Base-by-base conservation (phyloP, 352 stramenopile species). In the Phytophthora europaea region DNA sequence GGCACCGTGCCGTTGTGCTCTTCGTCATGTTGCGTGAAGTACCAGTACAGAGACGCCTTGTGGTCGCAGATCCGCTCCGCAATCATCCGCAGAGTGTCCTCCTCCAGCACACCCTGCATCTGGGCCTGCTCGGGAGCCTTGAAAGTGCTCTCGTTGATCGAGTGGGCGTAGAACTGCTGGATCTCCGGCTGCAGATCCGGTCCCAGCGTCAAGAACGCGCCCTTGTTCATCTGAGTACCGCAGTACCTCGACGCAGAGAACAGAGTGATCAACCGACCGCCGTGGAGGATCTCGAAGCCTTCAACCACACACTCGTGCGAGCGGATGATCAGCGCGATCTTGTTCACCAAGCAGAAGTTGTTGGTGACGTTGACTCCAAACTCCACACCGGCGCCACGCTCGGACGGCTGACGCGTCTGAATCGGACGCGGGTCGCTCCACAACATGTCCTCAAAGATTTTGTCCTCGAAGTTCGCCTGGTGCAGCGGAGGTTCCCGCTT, bases 321-420 rank as follows among this genome's bases (percentile, higher is more conserved):
- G 18, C 95, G 93, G 51, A 99, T 97, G 45, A 99, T 84, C 7
- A 99, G 74, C 34, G 91, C 92, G 65, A 98, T 91, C 64, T 94
- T 90, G 79, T 99, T 99, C 26, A 94, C 91, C n/a, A 94, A 66
- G 47, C 95, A 97, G 63, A 98, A 99, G 59, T 98, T 97, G 70
- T 98, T 96, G 26, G 94, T 98, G 43, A 99, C 91, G 28, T 97
- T 91, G 4, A 94, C 83, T 7, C 95, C 95, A 81, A 98, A 99
- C 68, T 98, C 92, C 13, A 98, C 89, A 12, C 95, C 95, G 4
- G 95, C 95, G 5, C 95, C 94, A 63, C 94, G 90, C 51, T 96
- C 89, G 0, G 86, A 95, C 16, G 90, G 87, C 71, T 96, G 88
- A 23, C 90, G 87, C 8, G 69, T 80, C 54, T 83, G 67, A 64